phyloP scores from a whole-genome alignment of 2,329 filamentous ascomycete species.

The Claviceps fusiformis region DNA sequence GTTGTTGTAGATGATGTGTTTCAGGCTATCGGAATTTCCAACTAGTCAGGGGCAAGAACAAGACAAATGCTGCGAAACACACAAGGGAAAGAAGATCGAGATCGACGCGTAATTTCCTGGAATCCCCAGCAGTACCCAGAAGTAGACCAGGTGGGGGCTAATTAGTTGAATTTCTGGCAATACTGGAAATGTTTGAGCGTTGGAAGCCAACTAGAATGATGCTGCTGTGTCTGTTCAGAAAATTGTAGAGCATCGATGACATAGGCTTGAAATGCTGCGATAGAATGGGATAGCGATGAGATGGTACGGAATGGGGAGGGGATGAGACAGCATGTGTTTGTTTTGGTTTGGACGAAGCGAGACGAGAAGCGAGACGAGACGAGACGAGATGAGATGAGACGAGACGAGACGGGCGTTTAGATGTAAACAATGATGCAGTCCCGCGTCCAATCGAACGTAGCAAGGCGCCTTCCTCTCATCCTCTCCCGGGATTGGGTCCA shows the following conservation, averaged over 20 bases:
- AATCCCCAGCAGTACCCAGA: background rate
- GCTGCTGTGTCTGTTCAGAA: background rate
- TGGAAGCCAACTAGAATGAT: background rate
- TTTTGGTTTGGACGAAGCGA: background rate
- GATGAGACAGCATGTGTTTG: background rate
- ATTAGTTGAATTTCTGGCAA: background rate
- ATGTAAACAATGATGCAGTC: background rate
- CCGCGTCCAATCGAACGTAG: background rate
- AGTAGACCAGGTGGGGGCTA: background rate
- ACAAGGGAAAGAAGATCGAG: slow-evolving; percentile 1
- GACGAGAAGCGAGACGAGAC: background rate
- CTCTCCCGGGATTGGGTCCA: background rate
- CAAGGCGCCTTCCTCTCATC: background rate
- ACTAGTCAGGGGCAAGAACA: background rate
- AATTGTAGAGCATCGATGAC: background rate
- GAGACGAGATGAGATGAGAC: background rate
- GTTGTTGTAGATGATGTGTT: background rate
- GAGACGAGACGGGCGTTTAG: background rate
- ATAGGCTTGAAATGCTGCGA: background rate
- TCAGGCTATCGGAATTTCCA: background rate
- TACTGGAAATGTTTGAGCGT: background rate
- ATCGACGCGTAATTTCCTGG: slow-evolving; percentile 4
- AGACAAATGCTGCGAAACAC: background rate
- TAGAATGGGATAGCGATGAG: background rate
- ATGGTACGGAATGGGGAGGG: background rate